These are phyloP conservation scores for Begonia peltatifolia DNA, from an alignment of 306 rosid species.

Conservation along the genomic window DNA sequence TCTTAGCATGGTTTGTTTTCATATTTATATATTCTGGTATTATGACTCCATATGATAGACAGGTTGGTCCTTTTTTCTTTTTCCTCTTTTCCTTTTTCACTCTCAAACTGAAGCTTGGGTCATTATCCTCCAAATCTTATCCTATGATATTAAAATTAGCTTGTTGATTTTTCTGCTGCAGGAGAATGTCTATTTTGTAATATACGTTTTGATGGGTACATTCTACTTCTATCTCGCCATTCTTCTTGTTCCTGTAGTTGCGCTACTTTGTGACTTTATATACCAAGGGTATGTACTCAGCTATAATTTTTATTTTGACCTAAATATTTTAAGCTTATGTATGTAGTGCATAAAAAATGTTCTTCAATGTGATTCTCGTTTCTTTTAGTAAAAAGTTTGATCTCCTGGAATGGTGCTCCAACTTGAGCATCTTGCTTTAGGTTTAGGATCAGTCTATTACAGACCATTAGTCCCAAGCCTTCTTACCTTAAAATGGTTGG, in stretches of 20 bases:
- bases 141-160: not conserved
- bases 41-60: conserved; percentile 46
- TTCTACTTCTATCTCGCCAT: conserved; percentile 61
- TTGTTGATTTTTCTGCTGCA: conserved; percentile 27
- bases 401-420: no score
- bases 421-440: no score
- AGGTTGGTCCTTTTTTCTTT: conserved; percentile 55
- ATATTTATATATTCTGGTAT: conserved; percentile 60
- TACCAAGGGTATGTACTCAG: conserved; percentile 62
- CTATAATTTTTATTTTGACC: not conserved
- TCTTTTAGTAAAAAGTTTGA: no score
- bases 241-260: conserved; percentile 71
- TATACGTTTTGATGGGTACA: conserved; percentile 82
- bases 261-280: conserved; percentile 72
- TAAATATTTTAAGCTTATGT: no score
- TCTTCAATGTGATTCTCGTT: no score
- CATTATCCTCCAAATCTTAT: not conserved
- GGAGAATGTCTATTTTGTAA: conserved; percentile 75
- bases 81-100: no score
- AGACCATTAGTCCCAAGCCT: no score
- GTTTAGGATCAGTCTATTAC: no score
- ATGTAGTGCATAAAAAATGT: no score
- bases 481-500: no score
- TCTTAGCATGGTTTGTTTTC: conserved; percentile 78
- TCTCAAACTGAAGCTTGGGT: no score